Percentiles rank a stretch among this genome's conserved stretches.
phyloP scores from a whole-genome alignment of 805 yeast species.

The Starmera dryadoides region DNA sequence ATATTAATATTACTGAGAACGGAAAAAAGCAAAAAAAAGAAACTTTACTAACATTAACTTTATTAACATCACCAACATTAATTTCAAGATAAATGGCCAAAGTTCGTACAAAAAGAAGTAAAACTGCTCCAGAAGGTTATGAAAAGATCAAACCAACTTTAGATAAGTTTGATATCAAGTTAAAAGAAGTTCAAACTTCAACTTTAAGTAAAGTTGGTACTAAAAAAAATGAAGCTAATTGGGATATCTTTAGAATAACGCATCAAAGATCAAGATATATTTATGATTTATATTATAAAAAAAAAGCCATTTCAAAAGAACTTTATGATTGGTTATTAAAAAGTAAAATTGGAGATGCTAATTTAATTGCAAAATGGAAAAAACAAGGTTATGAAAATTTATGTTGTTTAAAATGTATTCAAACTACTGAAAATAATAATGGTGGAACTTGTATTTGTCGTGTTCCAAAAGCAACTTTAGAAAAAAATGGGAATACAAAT shows the following conservation, averaged over 20 bases:
- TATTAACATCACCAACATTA: too few species aligned
- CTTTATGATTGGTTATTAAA: constrained; percentile 69
- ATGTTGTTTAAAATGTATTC: constrained; percentile 79
- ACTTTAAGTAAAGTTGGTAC: constrained; percentile 33
- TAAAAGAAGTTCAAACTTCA: constrained; percentile 44
- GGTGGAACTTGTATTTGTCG: constrained; percentile 77
- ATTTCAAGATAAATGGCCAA: constrained; percentile 33
- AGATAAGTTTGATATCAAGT: constrained; percentile 45
- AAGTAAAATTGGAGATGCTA: constrained; percentile 59
- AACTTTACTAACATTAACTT: too few species aligned
- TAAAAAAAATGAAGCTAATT: constrained; percentile 49
- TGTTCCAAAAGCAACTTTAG: constrained; percentile 59
- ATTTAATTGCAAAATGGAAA: constrained; percentile 78
- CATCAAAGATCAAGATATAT: constrained; percentile 74
- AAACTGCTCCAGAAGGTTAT: constrained; percentile 69
- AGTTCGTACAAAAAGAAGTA: constrained; percentile 30
- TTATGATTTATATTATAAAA: constrained; percentile 64
- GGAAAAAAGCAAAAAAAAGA: too few species aligned
- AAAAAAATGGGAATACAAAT: constrained; percentile 24
- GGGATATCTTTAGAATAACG: constrained; percentile 65
- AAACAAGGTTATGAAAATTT: constrained; percentile 80
- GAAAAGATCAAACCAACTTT: constrained; percentile 62
- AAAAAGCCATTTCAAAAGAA: constrained; percentile 57
- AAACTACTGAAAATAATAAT: constrained; percentile 51
- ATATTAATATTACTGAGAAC: too few species aligned